Base-by-base conservation (phyloP, 2,329 filamentous ascomycete genomes). In the Penicillium sp. region DNA sequence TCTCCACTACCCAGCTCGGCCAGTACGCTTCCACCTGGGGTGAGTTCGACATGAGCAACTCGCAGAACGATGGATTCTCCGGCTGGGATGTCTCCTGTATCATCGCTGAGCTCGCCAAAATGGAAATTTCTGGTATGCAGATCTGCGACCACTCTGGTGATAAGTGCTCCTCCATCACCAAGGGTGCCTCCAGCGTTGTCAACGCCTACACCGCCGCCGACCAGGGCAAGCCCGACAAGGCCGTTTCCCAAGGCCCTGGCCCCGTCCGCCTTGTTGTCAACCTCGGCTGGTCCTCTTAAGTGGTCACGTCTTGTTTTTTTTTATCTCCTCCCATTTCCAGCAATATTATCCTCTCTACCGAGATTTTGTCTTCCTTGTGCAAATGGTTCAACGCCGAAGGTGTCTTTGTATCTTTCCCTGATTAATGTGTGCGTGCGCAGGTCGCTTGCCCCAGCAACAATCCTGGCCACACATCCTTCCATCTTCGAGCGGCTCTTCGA, bases 21-120 rank as follows among this genome's bases (percentile, higher is more conserved):
- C 59, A 62, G 7, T 73, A 71, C 46, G 64, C 71, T n/a, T 68
- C 64, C 61, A 75, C 73, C 62, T 76, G 73, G 73, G 73, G 73
- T 61, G 74, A 76, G 56, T 74, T 75, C 50, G 68, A 71, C 63
- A 73, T 76, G 54, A 65, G 64, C 57, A 69, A 62, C 65, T 25
- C 40, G 25, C 49, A 56, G 50, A 75, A 75, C 65, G 36, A 65
- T 33, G 60, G 60, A 49, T 73, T 62, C 66, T 70, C 70, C 55
- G 68, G 70, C 58, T 76, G 70, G 65, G 74, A 76, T 47, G 73
- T 75, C n/a, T 76, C 74, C 44, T 68, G 66, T 53, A 76, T 76
- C 55, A 62, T 69, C 52, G 71, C 70, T 30, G 56, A 74, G 63
- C 48, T 57, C 25, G 61, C 67, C 54, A 52, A 56, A 16, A 16